Conservation (phyloP, 169 alveolate genomes). For the Cryptosporidium muris region DNA sequence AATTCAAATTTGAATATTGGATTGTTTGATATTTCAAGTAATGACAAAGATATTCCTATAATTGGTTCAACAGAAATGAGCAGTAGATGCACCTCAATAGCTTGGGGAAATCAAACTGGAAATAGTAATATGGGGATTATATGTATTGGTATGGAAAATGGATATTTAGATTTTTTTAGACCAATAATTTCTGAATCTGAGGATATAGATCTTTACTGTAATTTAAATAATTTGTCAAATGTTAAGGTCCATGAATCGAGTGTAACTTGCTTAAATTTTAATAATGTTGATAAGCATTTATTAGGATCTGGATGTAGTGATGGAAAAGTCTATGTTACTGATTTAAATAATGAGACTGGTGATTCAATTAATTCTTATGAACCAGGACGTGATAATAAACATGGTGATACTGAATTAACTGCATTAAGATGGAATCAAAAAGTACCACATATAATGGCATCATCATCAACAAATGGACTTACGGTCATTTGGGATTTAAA, state of each 20-base stretch:
- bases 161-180: constrained; percentile 12
- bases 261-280: constrained; percentile 75
- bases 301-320: constrained; percentile 79
- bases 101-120: constrained; percentile 54
- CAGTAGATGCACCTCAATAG: constrained; percentile 61
- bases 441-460: constrained; percentile 84
- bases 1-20: constrained; percentile 36
- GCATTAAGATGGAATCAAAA: constrained; percentile 81
- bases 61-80: constrained; percentile 18
- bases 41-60: constrained; percentile 20
- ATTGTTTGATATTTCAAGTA: constrained; percentile 32
- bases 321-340: constrained; percentile 76
- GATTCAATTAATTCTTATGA: constrained; percentile 38
- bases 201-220: background rate
- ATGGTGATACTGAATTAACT: constrained; percentile 75
- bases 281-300: constrained; percentile 72
- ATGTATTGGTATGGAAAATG: constrained; percentile 68
- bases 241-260: constrained; percentile 68
- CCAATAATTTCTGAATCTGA: constrained; percentile 28
- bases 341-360: constrained; percentile 70
- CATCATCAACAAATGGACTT: constrained; percentile 82
- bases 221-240: constrained; percentile 16
- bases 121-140: constrained; percentile 35
- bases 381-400: constrained; percentile 71
- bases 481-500: constrained; percentile 85